phyloP scores from a whole-genome alignment of 1,284 basidiomycete species.

The Sparassis latifolia region DNA sequence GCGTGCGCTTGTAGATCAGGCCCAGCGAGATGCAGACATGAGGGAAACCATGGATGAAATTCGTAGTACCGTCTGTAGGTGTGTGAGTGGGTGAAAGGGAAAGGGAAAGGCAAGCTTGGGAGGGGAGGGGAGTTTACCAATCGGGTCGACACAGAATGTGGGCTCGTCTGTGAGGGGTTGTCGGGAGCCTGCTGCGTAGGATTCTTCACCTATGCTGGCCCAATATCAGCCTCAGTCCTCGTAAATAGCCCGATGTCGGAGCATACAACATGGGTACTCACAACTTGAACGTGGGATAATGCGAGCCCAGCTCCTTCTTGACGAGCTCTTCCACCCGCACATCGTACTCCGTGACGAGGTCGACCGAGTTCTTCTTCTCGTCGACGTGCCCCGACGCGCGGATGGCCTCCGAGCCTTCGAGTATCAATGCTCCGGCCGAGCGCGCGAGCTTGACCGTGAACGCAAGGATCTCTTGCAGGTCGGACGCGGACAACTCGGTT shows the following conservation, averaged over 20 bases:
- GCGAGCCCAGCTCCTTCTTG: slow-evolving; percentile 55
- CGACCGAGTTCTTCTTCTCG: slow-evolving; percentile 89
- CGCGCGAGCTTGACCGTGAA: slow-evolving; percentile 74
- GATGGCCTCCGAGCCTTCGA: slow-evolving; percentile 71
- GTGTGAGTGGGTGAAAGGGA: neutral
- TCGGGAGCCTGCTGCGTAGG: slow-evolving; percentile 67
- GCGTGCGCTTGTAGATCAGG: slow-evolving; percentile 74
- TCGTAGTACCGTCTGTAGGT: slow-evolving; percentile 81
- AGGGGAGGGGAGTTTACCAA: slow-evolving; percentile 39
- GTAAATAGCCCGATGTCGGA: neutral
- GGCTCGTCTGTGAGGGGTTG: slow-evolving; percentile 78
- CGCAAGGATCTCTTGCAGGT: slow-evolving; percentile 60
- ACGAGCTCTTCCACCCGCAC: slow-evolving; percentile 88
- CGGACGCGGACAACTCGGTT: slow-evolving; percentile 18
- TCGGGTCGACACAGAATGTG: slow-evolving; percentile 90
- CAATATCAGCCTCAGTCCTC: neutral
- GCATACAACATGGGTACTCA: slow-evolving; percentile 32
- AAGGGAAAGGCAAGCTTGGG: neutral
- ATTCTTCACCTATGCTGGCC: slow-evolving; percentile 86
- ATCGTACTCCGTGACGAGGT: slow-evolving; percentile 96
- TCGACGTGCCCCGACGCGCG: slow-evolving; percentile 50
- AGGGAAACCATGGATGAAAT: slow-evolving; percentile 91
- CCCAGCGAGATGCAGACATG: slow-evolving; percentile 90
- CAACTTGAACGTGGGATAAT: slow-evolving; percentile 82
- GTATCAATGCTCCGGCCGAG: slow-evolving; percentile 63